Conservation (phyloP, 257 asterid species). For the Solanum tarapatanum region DNA sequence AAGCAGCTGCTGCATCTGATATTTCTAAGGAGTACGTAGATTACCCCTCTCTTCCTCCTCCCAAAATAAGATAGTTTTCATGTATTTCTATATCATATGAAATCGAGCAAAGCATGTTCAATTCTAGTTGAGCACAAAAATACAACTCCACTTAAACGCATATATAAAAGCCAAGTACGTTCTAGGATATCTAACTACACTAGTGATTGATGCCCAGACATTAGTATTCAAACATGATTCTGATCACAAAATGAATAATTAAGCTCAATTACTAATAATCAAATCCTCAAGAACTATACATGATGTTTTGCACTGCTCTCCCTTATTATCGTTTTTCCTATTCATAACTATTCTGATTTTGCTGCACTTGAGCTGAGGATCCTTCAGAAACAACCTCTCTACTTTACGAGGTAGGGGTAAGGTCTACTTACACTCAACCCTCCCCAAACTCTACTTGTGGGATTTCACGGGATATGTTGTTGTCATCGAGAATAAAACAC, state of each 20-base stretch:
- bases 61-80: background rate
- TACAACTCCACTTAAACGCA: background rate
- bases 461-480: background rate
- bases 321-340: background rate
- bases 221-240: background rate
- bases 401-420: background rate
- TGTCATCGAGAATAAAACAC: background rate
- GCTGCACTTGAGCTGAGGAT: background rate
- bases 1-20: conserved; percentile 23
- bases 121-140: background rate
- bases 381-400: background rate
- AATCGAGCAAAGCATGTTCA: background rate
- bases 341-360: background rate
- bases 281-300: background rate
- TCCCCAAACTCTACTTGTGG: background rate
- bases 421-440: background rate
- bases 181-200: background rate
- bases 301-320: background rate
- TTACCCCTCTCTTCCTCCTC: background rate
- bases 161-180: background rate
- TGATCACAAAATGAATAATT: background rate
- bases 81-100: background rate
- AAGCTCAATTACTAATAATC: background rate
- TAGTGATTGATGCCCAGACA: background rate
- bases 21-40: conserved; percentile 16